Base-by-base conservation (phyloP, 768 basidiomycete genomes). In the Sistotremastrum niveocremeum region DNA sequence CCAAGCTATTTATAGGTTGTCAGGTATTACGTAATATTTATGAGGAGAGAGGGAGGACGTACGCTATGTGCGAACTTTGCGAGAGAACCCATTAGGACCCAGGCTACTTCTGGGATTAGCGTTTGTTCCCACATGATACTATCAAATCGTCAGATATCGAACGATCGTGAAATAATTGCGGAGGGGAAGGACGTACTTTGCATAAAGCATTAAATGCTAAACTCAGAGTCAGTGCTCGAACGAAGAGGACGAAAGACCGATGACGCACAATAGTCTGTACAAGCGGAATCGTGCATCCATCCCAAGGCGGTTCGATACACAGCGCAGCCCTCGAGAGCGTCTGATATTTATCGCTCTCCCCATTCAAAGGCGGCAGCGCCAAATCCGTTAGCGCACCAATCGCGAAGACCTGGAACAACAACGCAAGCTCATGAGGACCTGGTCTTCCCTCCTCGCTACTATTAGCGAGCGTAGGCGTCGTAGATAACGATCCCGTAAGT, bases 301-400 rank as follows among this genome's bases (percentile, higher is more conserved):
- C 34, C 29, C 42, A 32, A n/a, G 41, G 5, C 12, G 35, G 34
- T 8, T 34, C n/a, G 3, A 46, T 9, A 38, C 47, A 30, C 33
- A 48, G 28, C n/a, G 47, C 47, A 9, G 47, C 37, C 6, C 36
- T 37, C 8, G 43, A 36, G 6, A 46, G 42, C 10, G 37, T 35
- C 33, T 41, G 28, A 33, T 45, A 49, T 3, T 3, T 32, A 30
- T 49, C 42, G 20, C 43, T 44, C 37, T 40, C 46, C 11, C 8
- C 55, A 51, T 68, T 72, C 47, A 69, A 72, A 2, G 73, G 67
- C 37, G 63, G 62, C 40, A 71, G 57, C 34, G 62, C 54, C 20
- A 71, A 63, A 52, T 75, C 72, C 2, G 74, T 64, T 10, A 74
- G 57, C 6, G 67, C 67, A 4, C 73, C 73, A 41, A 76, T 64